Evolutionary conservation across 1,284 basidiomycete species (phyloP).

Genomic region (Violaceomyces palustris): DNA sequence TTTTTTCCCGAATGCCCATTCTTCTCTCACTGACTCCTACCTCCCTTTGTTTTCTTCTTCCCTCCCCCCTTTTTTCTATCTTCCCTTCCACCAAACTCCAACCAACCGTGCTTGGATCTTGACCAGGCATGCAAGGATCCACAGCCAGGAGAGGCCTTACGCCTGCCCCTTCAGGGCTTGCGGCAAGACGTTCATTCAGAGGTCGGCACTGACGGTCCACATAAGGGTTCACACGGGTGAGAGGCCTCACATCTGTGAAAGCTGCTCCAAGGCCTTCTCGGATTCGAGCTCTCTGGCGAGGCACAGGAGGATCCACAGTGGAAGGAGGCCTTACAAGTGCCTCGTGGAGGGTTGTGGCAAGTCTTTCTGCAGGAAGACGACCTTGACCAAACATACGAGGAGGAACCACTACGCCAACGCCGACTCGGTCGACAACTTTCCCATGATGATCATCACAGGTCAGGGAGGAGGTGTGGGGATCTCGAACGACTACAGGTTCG

Average conservation of each 20-base stretch:
- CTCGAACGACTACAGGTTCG: too few relatives aligned
- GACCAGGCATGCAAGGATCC: conserved; percentile 46
- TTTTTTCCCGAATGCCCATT: not conserved
- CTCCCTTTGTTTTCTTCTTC: too few relatives aligned
- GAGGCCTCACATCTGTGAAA: conserved; percentile 73
- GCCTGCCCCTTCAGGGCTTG: conserved; percentile 36
- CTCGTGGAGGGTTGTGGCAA: conserved; percentile 38
- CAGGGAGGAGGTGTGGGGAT: too few relatives aligned
- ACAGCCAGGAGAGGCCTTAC: conserved; percentile 47
- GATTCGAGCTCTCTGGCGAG: conserved; percentile 61
- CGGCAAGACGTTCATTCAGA: conserved; percentile 50
- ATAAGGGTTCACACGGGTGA: conserved; percentile 71
- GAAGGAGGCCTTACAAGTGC: conserved; percentile 54
- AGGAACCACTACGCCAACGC: conserved; percentile 47
- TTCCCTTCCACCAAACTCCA: not conserved
- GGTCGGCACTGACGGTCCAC: conserved; percentile 71
- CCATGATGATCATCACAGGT: too few relatives aligned
- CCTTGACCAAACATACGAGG: conserved; percentile 54
- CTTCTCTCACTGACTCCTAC: not conserved
- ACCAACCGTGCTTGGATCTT: too few relatives aligned
- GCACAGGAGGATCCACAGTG: conserved; percentile 69
- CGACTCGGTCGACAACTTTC: conserved; percentile 13
- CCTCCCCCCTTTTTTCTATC: too few relatives aligned
- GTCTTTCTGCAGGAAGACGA: conserved; percentile 54
- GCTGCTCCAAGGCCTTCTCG: conserved; percentile 56